phyloP scores from a whole-genome alignment of 2,329 filamentous ascomycete species.

The Coniochaeta sp. region DNA sequence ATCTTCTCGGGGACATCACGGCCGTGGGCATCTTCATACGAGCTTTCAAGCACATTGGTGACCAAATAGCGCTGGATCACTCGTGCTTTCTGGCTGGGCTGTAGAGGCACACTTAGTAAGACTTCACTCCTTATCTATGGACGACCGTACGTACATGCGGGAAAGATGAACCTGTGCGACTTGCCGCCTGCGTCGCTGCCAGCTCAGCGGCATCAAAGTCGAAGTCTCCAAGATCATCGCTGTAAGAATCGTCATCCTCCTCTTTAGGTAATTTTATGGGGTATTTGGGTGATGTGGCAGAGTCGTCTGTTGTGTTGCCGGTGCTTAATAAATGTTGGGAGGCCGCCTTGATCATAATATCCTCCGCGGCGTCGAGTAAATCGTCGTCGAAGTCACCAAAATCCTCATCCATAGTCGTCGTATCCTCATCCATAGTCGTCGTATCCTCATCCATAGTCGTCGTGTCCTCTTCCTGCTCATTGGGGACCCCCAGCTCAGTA shows the following conservation, averaged over 20 bases:
- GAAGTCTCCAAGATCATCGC: slow-evolving; percentile 66
- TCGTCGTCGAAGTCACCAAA: slow-evolving; percentile 63
- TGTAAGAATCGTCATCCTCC: slow-evolving; percentile 40
- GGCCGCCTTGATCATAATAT: slow-evolving; percentile 28
- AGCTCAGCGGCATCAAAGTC: slow-evolving; percentile 74
- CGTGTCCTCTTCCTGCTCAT: neutral
- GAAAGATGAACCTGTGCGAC: slow-evolving; percentile 19
- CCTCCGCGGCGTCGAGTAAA: slow-evolving; percentile 41
- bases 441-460: slow-evolving; percentile 12
- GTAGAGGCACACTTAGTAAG: slow-evolving; percentile 53
- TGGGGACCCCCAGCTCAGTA: slow-evolving; percentile 6
- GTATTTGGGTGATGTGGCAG: slow-evolving; percentile 20
- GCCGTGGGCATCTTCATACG: slow-evolving; percentile 59
- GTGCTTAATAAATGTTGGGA: slow-evolving; percentile 14
- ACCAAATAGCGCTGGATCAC: slow-evolving; percentile 84
- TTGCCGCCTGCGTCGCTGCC: slow-evolving; percentile 61
- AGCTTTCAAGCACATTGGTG: slow-evolving; percentile 62
- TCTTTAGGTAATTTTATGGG: slow-evolving; percentile 25
- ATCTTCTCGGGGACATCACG: slow-evolving; percentile 64
- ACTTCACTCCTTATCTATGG: slow-evolving; percentile 20
- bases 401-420: no score
- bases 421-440: no score
- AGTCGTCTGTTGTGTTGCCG: slow-evolving; percentile 4
- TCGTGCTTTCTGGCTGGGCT: slow-evolving; percentile 61
- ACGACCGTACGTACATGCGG: slow-evolving; percentile 45